Evolutionary conservation across 805 yeast genomes (phyloP).

Genomic region (Peterozyma toletana): DNA sequence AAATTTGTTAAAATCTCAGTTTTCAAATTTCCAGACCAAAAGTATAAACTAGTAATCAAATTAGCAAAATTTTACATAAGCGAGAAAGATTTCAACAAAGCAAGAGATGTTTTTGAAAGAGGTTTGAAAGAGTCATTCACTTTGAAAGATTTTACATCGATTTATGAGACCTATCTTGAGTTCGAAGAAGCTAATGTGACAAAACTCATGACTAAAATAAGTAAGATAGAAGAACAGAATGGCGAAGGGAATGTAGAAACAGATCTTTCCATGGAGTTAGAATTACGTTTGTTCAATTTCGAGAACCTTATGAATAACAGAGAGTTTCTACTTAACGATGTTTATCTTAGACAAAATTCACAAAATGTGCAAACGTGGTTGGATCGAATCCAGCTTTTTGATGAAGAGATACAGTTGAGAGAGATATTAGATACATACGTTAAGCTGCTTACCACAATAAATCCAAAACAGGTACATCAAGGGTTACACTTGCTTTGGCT

Average conservation of each 20-base stretch:
- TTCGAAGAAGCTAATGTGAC: slow-evolving; percentile 47
- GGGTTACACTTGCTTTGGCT: slow-evolving; percentile 62
- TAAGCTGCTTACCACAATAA: slow-evolving; percentile 57
- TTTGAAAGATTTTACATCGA: slow-evolving; percentile 50
- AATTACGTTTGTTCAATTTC: slow-evolving; percentile 37
- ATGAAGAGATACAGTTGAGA: slow-evolving; percentile 25
- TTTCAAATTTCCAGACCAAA: slow-evolving; percentile 51
- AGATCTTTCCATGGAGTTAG: slow-evolving; percentile 21
- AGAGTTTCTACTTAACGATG: slow-evolving; percentile 55
- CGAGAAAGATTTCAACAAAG: slow-evolving; percentile 26
- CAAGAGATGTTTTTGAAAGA: slow-evolving; percentile 36
- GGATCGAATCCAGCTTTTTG: slow-evolving; percentile 43
- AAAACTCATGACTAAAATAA: slow-evolving; percentile 17
- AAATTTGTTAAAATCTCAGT: slow-evolving; percentile 26
- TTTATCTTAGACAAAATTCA: slow-evolving; percentile 52
- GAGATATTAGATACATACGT: slow-evolving; percentile 52
- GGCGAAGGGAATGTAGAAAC: slow-evolving; percentile 12
- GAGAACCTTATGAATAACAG: slow-evolving; percentile 53
- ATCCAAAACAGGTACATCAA: slow-evolving; percentile 46
- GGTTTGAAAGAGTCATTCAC: slow-evolving; percentile 42
- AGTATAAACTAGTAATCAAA: slow-evolving; percentile 37
- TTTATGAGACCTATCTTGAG: slow-evolving; percentile 58
- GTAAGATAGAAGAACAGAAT: slow-evolving; percentile 13
- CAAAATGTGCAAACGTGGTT: slow-evolving; percentile 67
- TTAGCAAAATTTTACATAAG: slow-evolving; percentile 41